Base-by-base conservation (phyloP, 1,139 yeast genomes). In the Saccharomyces hybrid region DNA sequence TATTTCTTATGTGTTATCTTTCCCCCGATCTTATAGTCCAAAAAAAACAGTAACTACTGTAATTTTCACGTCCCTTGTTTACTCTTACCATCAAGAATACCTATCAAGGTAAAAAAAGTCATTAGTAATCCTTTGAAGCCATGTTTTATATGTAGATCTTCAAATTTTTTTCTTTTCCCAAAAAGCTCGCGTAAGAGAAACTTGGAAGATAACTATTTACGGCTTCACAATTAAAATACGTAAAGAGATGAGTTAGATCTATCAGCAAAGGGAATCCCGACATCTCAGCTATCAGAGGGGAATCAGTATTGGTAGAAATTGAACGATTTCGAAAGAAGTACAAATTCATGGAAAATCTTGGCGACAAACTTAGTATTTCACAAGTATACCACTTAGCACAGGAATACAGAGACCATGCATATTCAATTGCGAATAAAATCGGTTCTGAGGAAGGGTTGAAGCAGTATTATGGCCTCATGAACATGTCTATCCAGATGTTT, bases 401-500 rank as follows among this genome's bases (percentile, higher is more conserved):
- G 14, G 69, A 66, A 51, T 67, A 66, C 50, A 41, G 56, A 20
- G 42, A 53, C 2, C 57, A 57, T 20, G 70, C 71, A 1, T 59
- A 59, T 46, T 41, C 42, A 13, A 47, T 52, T n/a, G 57, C 60
- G 5, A 42, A 46, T 8, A 46, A 44, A 11, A 55, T 66, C 1
- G 16, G 51, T 7, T 49, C 55, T 44, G 66, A 63, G 16, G 44
- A 34, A 5, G 61, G 59, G 25, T 50, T 67, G 47, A 44, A 53
- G 16, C 65, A 66, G 54, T 67, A 68, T 48, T 64, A 60, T 49
- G 57, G 63, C 11, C 47, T 68, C 47, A 59, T 68, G 1, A 56
- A 58, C 13, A 59, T 61, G 56, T 56, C 64, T 2, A 55, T 67
- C 6, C 55, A 53, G 50, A 58, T 63, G 23, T 51, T 65, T 44